Percentiles rank a stretch among this genome's conserved stretches.
phyloP scores from a whole-genome alignment of 805 yeast species.

The Pichia paraexigua region DNA sequence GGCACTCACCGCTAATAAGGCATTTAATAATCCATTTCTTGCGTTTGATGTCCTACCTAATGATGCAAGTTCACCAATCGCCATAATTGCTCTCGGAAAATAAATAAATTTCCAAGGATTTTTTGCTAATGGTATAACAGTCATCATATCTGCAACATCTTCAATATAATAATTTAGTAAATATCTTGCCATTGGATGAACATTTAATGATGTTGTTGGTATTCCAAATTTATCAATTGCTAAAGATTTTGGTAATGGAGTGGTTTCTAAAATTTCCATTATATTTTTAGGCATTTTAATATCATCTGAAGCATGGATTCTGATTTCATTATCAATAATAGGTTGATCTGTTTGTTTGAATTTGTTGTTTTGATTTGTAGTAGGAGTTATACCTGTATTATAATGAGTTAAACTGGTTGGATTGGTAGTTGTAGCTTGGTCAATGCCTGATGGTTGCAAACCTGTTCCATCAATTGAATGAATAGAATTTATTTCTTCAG shows the following conservation, averaged over 20 bases:
- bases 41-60: conserved; percentile 69
- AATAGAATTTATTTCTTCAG: conserved; percentile 4
- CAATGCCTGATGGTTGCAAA: not conserved
- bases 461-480: conserved; percentile 2
- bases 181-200: conserved; percentile 65
- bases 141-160: conserved; percentile 70
- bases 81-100: conserved; percentile 74
- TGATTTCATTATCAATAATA: conserved; percentile 24
- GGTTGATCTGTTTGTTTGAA: conserved; percentile 11
- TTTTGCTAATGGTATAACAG: conserved; percentile 55
- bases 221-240: conserved; percentile 33
- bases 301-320: conserved; percentile 26
- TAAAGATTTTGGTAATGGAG: conserved; percentile 38
- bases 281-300: conserved; percentile 45
- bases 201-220: conserved; percentile 54
- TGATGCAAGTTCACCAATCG: conserved; percentile 73
- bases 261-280: conserved; percentile 41
- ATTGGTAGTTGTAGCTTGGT: not conserved
- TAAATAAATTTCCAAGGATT: conserved; percentile 89
- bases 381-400: conserved; percentile 6
- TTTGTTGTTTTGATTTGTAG: conserved; percentile 13
- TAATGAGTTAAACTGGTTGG: not conserved
- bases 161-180: conserved; percentile 64
- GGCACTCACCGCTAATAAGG: conserved; percentile 73
- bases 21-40: conserved; percentile 69